Percentiles rank a stretch among this genome's conserved stretches.
Conservation (phyloP, 176 grass and related monocot genomes). For the Guadua angustifolia region DNA sequence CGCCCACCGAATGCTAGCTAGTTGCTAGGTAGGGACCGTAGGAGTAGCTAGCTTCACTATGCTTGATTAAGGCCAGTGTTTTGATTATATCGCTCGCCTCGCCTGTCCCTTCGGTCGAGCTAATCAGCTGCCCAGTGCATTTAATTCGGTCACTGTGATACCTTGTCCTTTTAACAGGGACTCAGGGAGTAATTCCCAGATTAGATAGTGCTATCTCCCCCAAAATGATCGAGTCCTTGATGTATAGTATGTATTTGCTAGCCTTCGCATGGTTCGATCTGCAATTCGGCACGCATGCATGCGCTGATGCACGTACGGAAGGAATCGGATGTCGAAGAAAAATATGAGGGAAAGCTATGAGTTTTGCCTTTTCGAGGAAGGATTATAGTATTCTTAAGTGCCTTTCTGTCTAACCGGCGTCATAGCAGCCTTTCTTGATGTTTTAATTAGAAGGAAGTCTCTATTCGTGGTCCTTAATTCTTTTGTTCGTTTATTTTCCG, state of each 20-base stretch:
- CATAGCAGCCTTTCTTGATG: too few relatives aligned
- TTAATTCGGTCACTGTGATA: neutral
- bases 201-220: neutral
- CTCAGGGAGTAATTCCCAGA: constrained; percentile 14
- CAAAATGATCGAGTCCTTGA: constrained; percentile 14
- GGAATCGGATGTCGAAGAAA: constrained; percentile 34
- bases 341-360: constrained; percentile 24
- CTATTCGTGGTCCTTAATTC: too few relatives aligned
- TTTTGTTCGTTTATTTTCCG: too few relatives aligned
- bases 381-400: neutral
- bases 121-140: neutral
- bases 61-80: neutral
- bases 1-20: constrained; percentile 40
- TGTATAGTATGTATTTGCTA: neutral
- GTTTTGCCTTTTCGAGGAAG: constrained; percentile 26
- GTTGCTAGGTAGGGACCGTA: too few relatives aligned
- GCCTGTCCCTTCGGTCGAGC: neutral
- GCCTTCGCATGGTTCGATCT: neutral
- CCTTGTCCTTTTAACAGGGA: neutral
- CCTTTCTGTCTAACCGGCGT: too few relatives aligned
- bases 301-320: constrained; percentile 33
- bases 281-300: constrained; percentile 2
- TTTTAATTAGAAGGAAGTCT: too few relatives aligned
- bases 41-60: neutral
- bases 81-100: neutral